A percentile compares a stretch with the other conserved stretches of the same genome.
Evolutionary conservation across 78 protist species (phyloP).

Genomic region (Polysphondylium violaceum): DNA sequence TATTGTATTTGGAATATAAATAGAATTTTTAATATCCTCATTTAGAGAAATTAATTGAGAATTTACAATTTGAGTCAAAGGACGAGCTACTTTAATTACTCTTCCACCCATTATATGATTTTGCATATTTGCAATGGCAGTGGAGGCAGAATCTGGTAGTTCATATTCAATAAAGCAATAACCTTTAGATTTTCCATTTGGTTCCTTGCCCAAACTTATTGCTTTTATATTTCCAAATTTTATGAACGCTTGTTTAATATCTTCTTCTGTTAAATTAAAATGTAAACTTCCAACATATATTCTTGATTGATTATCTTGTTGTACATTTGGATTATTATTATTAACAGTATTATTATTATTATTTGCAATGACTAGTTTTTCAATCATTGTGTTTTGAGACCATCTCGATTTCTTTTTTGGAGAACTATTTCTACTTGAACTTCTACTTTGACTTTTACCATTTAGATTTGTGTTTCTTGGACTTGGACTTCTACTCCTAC

Average conservation of each 20-base stretch:
- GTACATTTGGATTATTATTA: not conserved
- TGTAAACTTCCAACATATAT: constrained; percentile 68
- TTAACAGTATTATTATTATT: not conserved
- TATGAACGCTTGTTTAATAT: constrained; percentile 14
- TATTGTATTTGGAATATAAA: not conserved
- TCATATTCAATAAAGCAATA: constrained; percentile 62
- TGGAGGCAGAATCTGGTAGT: constrained; percentile 39
- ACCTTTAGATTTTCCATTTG: constrained; percentile 69
- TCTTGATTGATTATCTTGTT: constrained; percentile 45
- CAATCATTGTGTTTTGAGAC: not conserved
- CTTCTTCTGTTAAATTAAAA: constrained; percentile 59
- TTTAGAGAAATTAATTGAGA: no score
- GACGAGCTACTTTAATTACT: constrained; percentile 56
- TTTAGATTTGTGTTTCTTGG: not conserved
- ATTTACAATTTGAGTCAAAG: constrained; percentile 14
- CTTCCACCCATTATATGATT: constrained; percentile 47
- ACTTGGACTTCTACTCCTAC: constrained; percentile 17
- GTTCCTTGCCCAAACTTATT: constrained; percentile 46
- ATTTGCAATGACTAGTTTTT: no score
- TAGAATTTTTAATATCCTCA: no score
- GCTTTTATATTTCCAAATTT: constrained; percentile 61
- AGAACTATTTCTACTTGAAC: not conserved
- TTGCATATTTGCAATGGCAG: constrained; percentile 38
- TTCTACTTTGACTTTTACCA: not conserved
- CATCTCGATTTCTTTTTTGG: not conserved